Percentiles rank a stretch among this genome's conserved stretches.
Evolutionary conservation across 495 filamentous ascomycete genomes (phyloP).

Genomic region (Glonium stellatum): DNA sequence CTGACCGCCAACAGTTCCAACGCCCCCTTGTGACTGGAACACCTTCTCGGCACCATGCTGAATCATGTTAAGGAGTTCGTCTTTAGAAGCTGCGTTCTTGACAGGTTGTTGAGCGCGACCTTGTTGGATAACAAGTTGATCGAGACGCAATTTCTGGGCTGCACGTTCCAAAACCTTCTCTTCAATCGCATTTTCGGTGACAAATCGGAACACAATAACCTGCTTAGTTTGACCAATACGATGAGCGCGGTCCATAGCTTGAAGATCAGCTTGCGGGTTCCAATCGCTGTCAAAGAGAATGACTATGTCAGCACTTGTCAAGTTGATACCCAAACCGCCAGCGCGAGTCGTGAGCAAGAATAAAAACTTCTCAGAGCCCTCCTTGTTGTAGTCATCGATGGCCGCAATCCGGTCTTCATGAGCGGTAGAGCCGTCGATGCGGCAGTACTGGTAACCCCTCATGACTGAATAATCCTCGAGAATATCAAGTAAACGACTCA

Average conservation of each 20-base stretch:
- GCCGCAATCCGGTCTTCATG: slow-evolving; percentile 97
- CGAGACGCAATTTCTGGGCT: slow-evolving; percentile 92
- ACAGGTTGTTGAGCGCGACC: slow-evolving; percentile 87
- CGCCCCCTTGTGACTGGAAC: slow-evolving; percentile 62
- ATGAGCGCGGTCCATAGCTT: slow-evolving; percentile 98
- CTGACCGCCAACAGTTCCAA: slow-evolving; percentile 48
- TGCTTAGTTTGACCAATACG: slow-evolving; percentile 99
- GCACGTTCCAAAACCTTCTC: slow-evolving; percentile 97
- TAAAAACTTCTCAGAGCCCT: slow-evolving; percentile 90
- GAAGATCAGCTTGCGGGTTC: slow-evolving; percentile 97
- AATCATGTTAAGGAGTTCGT: slow-evolving; percentile 95
- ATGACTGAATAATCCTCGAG: slow-evolving; percentile 98
- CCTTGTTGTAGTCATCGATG: slow-evolving; percentile 97
- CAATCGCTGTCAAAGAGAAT: slow-evolving; percentile 98
- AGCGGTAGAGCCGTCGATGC: slow-evolving; percentile 94
- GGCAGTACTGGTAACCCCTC: slow-evolving; percentile 88
- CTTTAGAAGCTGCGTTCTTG: slow-evolving; percentile 84
- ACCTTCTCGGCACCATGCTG: slow-evolving; percentile 96
- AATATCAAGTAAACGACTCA: slow-evolving; percentile 96
- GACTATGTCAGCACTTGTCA: slow-evolving; percentile 93
- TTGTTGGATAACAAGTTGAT: slow-evolving; percentile 99
- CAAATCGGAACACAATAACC: slow-evolving; percentile 89
- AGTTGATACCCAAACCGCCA: slow-evolving; percentile 95
- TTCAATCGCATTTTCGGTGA: slow-evolving; percentile 96
- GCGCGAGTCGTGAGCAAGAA: slow-evolving; percentile 97